These are phyloP conservation scores for Leucosporidium creatinivorum DNA, from an alignment of 768 basidiomycete species.

Conservation along the genomic window DNA sequence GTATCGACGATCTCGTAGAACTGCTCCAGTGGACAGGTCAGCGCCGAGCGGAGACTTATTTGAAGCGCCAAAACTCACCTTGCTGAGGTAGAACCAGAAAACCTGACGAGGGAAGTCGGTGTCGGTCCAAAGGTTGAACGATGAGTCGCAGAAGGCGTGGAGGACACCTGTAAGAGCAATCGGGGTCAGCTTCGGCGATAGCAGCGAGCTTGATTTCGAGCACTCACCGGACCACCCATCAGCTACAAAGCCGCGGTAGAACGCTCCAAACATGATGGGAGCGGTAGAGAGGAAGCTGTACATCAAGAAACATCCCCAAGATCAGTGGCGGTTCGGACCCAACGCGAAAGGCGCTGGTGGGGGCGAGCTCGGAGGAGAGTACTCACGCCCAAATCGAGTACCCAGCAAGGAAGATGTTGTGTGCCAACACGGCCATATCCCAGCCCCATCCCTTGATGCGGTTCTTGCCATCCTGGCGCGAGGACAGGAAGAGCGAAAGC, in stretches of 20 bases:
- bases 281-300: constrained; percentile 24
- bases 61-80: no score
- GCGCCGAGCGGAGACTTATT: no score
- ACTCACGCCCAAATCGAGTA: constrained; percentile 37
- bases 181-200: neutral
- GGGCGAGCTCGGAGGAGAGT: neutral
- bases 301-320: no score
- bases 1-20: constrained; percentile 29
- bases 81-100: no score
- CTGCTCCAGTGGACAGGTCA: neutral
- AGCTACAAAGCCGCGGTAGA: constrained; percentile 15
- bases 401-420: constrained; percentile 36
- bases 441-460: constrained; percentile 28
- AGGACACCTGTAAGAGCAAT: constrained; percentile 4
- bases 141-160: constrained; percentile 28
- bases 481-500: neutral
- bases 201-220: neutral
- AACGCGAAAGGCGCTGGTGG: no score
- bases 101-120: no score
- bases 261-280: constrained; percentile 22
- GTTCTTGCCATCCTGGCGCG: constrained; percentile 26
- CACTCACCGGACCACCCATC: constrained; percentile 20
- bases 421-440: constrained; percentile 31
- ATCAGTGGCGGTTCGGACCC: no score
- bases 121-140: no score